Base-by-base conservation (phyloP, 805 yeast genomes). In the Yamadazyma takamatsuzukensis region DNA sequence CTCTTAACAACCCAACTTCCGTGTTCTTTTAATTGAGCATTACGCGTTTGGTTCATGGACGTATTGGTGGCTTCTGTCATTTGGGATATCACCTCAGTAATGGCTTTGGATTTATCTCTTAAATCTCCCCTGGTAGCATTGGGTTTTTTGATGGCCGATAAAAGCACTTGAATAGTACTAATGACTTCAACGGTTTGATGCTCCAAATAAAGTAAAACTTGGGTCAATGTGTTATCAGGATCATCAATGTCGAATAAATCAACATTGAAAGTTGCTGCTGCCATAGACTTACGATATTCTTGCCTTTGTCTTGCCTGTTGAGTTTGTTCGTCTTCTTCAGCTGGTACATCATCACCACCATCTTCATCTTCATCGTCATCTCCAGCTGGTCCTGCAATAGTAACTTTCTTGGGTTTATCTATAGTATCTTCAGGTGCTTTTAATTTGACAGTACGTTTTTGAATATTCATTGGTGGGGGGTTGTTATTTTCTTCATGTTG, bases 161-260 rank as follows among this genome's bases (percentile, higher is more conserved):
- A 68, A 40, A 90, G 69, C 13, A 83, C 75, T 53, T 89, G 96
- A 45, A 89, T 89, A 0, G 96, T 85, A 10, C 88, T 76, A 29
- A 90, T 89, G 2, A 90, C 96, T 48, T 83, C 83, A 12, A 85
- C 89, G 0, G 97, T 89, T 61, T 89, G 96, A 57, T 87, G 95
- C 55, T 90, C 97, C 48, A 90, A 69, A 54, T 88, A 90, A 18
- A 80, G 68, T 48, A 89, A 74, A 38, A 90, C 76, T 49, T 87
- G 94, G 6, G 86, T 78, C 42, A 89, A 70, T 1, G 96, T 83
- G 53, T 86, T 85, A 50, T 89, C 97, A 1, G 95, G 95, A 48
- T 86, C 84, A 36, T 80, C 81, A 33, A 84, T 80, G 58, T 85
- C 87, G 57, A 84, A 86, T 21, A 79, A 74, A 36, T 81, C 83